phyloP scores from a whole-genome alignment of 139 green algal genomes.

The Tetradesmus obliquus region DNA sequence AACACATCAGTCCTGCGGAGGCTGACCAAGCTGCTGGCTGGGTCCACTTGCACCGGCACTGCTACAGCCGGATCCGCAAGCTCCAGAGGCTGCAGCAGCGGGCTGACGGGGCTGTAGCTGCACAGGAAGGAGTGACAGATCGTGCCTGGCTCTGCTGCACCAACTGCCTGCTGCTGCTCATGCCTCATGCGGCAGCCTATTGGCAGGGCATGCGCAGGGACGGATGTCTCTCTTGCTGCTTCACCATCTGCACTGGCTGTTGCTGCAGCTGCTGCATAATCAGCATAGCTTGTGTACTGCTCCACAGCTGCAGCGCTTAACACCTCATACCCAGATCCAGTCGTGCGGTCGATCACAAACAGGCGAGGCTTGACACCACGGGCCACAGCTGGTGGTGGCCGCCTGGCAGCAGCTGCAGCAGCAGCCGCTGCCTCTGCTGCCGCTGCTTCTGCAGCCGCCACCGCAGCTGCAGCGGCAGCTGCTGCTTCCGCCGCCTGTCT shows the following conservation, averaged over 20 bases:
- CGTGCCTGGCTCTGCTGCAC: conserved; percentile 47
- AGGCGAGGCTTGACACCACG: conserved; percentile 54
- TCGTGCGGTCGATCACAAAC: conserved; percentile 60
- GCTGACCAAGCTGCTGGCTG: conserved; percentile 34
- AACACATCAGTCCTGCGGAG: conserved; percentile 3
- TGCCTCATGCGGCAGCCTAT: not conserved
- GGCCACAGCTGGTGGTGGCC: conserved; percentile 39
- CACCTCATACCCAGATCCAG: conserved; percentile 62
- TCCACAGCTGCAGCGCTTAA: conserved; percentile 29
- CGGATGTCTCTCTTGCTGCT: not conserved
- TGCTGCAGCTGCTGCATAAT: not conserved
- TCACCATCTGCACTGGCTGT: not conserved
- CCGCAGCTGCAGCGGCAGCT: conserved; percentile 27
- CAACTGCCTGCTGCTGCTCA: conserved; percentile 1
- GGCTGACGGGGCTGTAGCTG: conserved; percentile 21
- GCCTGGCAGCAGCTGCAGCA: conserved; percentile 37
- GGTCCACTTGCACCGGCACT: conserved; percentile 45
- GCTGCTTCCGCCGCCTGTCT: conserved; percentile 18
- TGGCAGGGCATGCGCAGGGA: not conserved
- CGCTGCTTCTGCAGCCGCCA: conserved; percentile 9
- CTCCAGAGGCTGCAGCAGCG: conserved; percentile 40
- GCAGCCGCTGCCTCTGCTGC: conserved; percentile 42
- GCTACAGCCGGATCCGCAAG: conserved; percentile 43
- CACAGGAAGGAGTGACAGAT: conserved; percentile 52
- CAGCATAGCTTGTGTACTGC: not conserved